Percentiles rank a stretch among this genome's conserved stretches.
Evolutionary conservation across 2,329 filamentous ascomycete genomes (phyloP).

Genomic region (Fusarium sp.): DNA sequence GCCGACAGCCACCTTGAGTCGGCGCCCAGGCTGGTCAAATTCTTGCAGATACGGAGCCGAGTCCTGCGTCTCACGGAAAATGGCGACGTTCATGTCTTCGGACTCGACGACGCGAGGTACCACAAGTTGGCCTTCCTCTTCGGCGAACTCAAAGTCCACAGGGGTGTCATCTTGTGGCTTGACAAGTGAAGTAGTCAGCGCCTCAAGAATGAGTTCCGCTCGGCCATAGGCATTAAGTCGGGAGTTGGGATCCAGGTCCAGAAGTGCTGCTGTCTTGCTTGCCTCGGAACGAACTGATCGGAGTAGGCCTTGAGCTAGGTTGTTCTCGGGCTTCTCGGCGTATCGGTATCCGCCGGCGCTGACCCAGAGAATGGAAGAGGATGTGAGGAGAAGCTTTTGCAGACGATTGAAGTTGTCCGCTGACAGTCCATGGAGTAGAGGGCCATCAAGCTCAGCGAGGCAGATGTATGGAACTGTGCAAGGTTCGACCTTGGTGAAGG

Average conservation of each 20-base stretch:
- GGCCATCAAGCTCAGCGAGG: slow-evolving; percentile 56
- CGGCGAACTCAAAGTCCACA: slow-evolving; percentile 40
- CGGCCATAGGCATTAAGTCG: slow-evolving; percentile 42
- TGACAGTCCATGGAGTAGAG: slow-evolving; percentile 54
- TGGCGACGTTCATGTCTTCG: slow-evolving; percentile 37
- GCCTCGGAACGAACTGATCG: slow-evolving; percentile 60
- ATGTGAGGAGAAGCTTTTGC: slow-evolving; percentile 49
- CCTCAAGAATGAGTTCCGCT: slow-evolving; percentile 47
- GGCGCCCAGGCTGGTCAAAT: slow-evolving; percentile 52
- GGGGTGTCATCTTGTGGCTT: not conserved
- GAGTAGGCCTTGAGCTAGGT: slow-evolving; percentile 58
- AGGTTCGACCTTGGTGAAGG: slow-evolving; percentile 28
- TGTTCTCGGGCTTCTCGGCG: slow-evolving; percentile 51
- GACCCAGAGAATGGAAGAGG: slow-evolving; percentile 53
- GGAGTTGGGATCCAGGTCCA: slow-evolving; percentile 56
- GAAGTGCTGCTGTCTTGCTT: slow-evolving; percentile 54
- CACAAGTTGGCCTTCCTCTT: slow-evolving; percentile 40
- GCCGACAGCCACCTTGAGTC: slow-evolving; percentile 52
- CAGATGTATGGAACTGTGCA: slow-evolving; percentile 48
- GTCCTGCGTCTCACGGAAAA: slow-evolving; percentile 41
- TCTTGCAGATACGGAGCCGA: slow-evolving; percentile 44
- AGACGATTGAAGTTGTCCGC: slow-evolving; percentile 50
- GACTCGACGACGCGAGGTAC: slow-evolving; percentile 45
- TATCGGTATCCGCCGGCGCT: slow-evolving; percentile 52
- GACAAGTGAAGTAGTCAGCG: slow-evolving; percentile 3